Conservation (phyloP, 106 monocot species). For the Allium cepa region DNA sequence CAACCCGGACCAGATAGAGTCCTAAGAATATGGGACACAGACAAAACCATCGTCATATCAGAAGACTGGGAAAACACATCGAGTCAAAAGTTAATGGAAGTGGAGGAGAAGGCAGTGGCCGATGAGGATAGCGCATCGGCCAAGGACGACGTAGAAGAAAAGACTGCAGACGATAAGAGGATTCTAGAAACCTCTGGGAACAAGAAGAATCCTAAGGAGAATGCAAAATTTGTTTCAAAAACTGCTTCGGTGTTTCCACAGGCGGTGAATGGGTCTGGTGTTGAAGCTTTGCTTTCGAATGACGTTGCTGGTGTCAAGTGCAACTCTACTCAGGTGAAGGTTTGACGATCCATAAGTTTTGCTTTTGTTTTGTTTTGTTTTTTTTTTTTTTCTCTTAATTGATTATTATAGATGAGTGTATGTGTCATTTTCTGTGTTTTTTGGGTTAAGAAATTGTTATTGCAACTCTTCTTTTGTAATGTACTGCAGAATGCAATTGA, state of each 20-base stretch:
- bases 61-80: slow-evolving; percentile 41
- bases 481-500: too few relatives aligned
- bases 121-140: not conserved
- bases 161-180: not conserved
- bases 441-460: too few relatives aligned
- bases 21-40: slow-evolving; percentile 22
- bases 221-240: slow-evolving; percentile 11
- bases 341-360: not conserved
- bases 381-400: too few relatives aligned
- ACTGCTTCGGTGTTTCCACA: not conserved
- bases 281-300: not conserved
- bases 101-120: slow-evolving; percentile 10
- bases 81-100: slow-evolving; percentile 21
- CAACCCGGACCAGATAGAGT: slow-evolving; percentile 63
- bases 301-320: not conserved
- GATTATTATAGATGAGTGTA: too few relatives aligned
- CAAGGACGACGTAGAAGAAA: not conserved
- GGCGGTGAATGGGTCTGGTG: not conserved
- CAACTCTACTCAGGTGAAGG: slow-evolving; percentile 13
- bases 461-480: too few relatives aligned
- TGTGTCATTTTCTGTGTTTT: too few relatives aligned
- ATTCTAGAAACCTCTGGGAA: not conserved
- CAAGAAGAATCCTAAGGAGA: not conserved
- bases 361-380: too few relatives aligned
- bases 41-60: slow-evolving; percentile 31